Evolutionary conservation across 164 flowering plant species (phyloP).

Genomic region (Chimonanthus praecox): DNA sequence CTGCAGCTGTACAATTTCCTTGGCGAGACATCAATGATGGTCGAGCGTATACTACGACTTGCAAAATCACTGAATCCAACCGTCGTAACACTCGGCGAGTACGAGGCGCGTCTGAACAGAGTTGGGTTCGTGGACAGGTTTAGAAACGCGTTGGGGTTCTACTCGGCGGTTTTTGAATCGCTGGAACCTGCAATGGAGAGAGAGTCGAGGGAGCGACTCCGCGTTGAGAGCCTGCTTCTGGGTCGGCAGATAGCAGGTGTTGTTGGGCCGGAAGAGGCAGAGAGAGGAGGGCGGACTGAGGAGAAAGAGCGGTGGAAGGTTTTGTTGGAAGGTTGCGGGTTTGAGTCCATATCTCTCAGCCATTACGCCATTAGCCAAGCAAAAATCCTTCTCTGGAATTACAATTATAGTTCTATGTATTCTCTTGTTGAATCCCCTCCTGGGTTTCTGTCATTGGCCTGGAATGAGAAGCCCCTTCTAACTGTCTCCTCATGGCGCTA

Average conservation of each 20-base stretch:
- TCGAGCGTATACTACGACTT: conserved; percentile 44
- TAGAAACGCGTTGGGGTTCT: conserved; percentile 57
- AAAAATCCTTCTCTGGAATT: conserved; percentile 69
- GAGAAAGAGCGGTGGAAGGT: conserved; percentile 57
- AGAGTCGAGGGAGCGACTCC: conserved; percentile 56
- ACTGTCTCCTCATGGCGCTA: conserved; percentile 87
- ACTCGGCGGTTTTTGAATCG: conserved; percentile 77
- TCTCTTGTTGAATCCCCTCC: conserved; percentile 54
- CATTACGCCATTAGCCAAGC: conserved; percentile 92
- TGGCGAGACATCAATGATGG: conserved; percentile 43
- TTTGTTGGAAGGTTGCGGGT: conserved; percentile 67
- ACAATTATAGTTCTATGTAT: conserved; percentile 40
- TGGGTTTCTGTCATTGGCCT: conserved; percentile 76
- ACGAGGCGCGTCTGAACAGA: conserved; percentile 62
- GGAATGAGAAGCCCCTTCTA: conserved; percentile 72
- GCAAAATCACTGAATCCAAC: conserved; percentile 65
- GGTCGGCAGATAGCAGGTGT: conserved; percentile 53
- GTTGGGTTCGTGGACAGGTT: conserved; percentile 48
- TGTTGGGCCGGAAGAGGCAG: conserved; percentile 40
- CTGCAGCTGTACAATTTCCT: conserved; percentile 71
- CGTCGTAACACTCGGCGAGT: conserved; percentile 80
- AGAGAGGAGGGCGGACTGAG: conserved; percentile 55
- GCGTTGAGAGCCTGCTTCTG: conserved; percentile 52
- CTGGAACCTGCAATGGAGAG: conserved; percentile 63
- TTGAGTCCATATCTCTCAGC: conserved; percentile 52